Base-by-base conservation (phyloP, 257 asterid species). In the Haberlea rhodopensis region DNA sequence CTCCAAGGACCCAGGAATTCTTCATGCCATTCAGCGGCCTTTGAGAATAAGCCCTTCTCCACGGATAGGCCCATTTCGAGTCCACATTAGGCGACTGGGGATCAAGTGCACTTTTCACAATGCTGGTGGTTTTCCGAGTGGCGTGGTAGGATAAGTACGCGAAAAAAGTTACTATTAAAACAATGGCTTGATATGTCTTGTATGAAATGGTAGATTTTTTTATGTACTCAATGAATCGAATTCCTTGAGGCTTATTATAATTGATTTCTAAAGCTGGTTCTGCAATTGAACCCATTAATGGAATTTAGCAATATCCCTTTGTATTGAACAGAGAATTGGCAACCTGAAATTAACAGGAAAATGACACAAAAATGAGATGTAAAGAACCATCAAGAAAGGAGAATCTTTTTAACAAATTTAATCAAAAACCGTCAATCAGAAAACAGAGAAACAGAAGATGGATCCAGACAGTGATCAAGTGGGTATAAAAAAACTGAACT, bases 41-140 rank as follows among this genome's bases (percentile, higher is more conserved):
- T 43, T 78, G 70, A 18, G 79, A 24, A 26, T 80, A 79, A 15
- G 79, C 76, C 67, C 82, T 75, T 31, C 63, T 65, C 95, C 94
- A 82, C 0, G 75, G 54, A 67, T 75, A 80, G 46, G 76, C 28
- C 2, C 80, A 69, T 21, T 68, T 70, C 63, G 76, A 71, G 57
- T 69, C 75, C 6, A 67, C 53, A 27, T 78, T 73, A 0, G 86
- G 85, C 7, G 97, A 74, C 40, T 83, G 85, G 4, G 99, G 99
- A 72, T 92, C 99, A 27, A 92, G 97, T 5, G 99, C 97, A 49
- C 90, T 88, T 69, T 92, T 92, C 4, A 92, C 87, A 16, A 92
- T 84, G 76, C 99, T 89, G 10, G 96, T 85, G 10, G 99, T 92
- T 83, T 92, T 92, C 60, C 99, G 72, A 5, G 97, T 82, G 15